Evolutionary conservation across 2,329 filamentous ascomycete species (phyloP).

Genomic region (Lecanicillium sp.): DNA sequence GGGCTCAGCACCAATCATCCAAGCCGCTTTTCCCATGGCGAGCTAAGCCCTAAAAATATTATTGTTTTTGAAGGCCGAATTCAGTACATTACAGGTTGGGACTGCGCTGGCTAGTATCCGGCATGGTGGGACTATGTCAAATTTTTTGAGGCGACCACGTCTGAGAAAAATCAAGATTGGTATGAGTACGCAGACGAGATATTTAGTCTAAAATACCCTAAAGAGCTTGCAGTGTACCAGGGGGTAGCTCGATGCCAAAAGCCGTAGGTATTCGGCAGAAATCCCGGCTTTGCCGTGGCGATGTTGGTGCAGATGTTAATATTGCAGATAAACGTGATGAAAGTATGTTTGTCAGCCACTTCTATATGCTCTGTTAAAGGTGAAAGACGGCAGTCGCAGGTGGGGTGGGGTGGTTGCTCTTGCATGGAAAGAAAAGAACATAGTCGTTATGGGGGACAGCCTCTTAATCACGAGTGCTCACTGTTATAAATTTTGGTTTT

Average conservation of each 20-base stretch:
- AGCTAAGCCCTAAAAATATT: conserved; percentile 21
- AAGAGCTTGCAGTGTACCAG: conserved; percentile 22
- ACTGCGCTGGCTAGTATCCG: conserved; percentile 23
- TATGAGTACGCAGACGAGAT: conserved; percentile 22
- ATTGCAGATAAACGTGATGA: too few relatives aligned
- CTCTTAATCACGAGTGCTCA: too few relatives aligned
- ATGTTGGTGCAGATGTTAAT: too few relatives aligned
- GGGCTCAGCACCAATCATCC: conserved; percentile 1
- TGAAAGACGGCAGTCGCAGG: too few relatives aligned
- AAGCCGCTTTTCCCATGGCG: conserved; percentile 18
- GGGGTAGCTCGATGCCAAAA: conserved; percentile 20
- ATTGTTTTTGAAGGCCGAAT: conserved; percentile 18
- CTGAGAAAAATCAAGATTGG: conserved; percentile 20
- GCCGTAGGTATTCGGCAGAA: too few relatives aligned
- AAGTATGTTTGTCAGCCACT: too few relatives aligned
- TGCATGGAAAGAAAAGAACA: too few relatives aligned
- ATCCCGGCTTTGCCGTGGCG: too few relatives aligned
- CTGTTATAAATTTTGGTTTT: too few relatives aligned
- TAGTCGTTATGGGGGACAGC: too few relatives aligned
- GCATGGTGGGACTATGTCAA: conserved; percentile 27
- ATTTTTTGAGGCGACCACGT: conserved; percentile 24
- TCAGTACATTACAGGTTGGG: conserved; percentile 20
- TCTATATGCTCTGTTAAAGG: too few relatives aligned
- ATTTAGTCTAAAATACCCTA: conserved; percentile 15
- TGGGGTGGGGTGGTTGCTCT: too few relatives aligned